A percentile compares a stretch with the other conserved stretches of the same genome.
Evolutionary conservation across 768 basidiomycete genomes (phyloP).

Genomic region (Lentinula detonsa): DNA sequence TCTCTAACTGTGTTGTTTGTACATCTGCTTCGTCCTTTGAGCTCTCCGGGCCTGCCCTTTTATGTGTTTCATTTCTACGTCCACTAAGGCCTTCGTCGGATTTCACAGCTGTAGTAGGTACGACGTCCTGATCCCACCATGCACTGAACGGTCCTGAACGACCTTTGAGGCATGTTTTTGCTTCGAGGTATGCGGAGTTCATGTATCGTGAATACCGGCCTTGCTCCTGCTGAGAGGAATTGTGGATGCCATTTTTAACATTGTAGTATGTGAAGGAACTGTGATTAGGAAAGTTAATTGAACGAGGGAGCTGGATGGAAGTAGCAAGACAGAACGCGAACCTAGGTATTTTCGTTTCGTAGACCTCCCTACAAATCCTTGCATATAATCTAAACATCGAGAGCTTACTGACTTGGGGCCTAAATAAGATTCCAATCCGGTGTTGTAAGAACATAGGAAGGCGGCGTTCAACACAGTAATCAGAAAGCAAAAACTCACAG

Average conservation of each 20-base stretch:
- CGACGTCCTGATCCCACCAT: not conserved
- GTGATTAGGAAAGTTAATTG: not conserved
- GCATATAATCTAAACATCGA: conserved; percentile 2
- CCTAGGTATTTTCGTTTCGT: not conserved
- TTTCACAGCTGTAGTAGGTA: no score
- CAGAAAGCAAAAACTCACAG: conserved; percentile 32
- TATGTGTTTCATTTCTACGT: no score
- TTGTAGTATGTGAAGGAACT: not conserved
- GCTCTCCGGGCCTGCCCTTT: no score
- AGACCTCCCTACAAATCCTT: not conserved
- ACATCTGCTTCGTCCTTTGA: no score
- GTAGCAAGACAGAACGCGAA: not conserved
- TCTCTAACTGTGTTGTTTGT: no score
- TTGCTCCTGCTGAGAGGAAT: not conserved
- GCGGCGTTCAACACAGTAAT: not conserved
- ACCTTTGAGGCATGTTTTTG: not conserved
- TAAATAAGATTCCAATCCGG: not conserved
- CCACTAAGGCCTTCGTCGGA: no score
- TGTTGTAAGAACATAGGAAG: no score
- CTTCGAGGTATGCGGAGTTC: not conserved
- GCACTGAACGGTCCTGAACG: conserved; percentile 1
- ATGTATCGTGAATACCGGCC: not conserved
- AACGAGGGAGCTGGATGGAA: not conserved
- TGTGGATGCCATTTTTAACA: not conserved
- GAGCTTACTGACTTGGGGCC: conserved; percentile 1